Conservation (phyloP, 2,329 filamentous ascomycete species). For the Dothistroma pini region DNA sequence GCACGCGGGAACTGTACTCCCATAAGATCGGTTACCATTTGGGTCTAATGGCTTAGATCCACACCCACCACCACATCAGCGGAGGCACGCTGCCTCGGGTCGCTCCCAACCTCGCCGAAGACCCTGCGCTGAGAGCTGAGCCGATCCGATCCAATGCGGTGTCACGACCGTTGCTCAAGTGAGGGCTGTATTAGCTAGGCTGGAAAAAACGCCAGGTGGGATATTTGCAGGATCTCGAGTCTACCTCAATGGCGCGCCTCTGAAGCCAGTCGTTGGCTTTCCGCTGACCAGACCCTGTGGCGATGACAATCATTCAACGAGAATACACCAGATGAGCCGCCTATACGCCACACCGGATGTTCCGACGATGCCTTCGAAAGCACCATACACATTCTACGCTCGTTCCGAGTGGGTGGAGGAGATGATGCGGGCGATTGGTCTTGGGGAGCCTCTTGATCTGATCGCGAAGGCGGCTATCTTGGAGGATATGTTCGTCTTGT, state of each 20-base stretch:
- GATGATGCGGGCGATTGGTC: neutral
- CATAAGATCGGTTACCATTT: too few relatives aligned
- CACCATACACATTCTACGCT: neutral
- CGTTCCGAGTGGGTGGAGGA: neutral
- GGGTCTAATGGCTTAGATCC: neutral
- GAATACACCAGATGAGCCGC: neutral
- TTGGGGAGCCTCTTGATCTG: neutral
- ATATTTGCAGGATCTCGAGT: neutral
- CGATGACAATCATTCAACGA: neutral
- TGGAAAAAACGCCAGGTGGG: too few relatives aligned
- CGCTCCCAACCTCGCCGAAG: neutral
- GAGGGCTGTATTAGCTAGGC: too few relatives aligned
- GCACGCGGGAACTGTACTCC: too few relatives aligned
- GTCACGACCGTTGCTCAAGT: too few relatives aligned
- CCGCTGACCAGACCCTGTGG: neutral
- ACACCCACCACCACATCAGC: neutral
- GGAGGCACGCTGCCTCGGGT: neutral
- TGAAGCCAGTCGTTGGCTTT: neutral
- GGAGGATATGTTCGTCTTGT: neutral
- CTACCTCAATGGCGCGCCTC: neutral
- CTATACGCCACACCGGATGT: neutral
- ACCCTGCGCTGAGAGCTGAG: too few relatives aligned
- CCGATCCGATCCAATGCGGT: too few relatives aligned
- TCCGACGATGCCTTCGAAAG: neutral
- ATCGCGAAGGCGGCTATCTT: neutral